These are phyloP conservation scores for Gonapodya prolifera DNA, from an alignment of 192 early-diverging fungal genomes.

Conservation along the genomic window DNA sequence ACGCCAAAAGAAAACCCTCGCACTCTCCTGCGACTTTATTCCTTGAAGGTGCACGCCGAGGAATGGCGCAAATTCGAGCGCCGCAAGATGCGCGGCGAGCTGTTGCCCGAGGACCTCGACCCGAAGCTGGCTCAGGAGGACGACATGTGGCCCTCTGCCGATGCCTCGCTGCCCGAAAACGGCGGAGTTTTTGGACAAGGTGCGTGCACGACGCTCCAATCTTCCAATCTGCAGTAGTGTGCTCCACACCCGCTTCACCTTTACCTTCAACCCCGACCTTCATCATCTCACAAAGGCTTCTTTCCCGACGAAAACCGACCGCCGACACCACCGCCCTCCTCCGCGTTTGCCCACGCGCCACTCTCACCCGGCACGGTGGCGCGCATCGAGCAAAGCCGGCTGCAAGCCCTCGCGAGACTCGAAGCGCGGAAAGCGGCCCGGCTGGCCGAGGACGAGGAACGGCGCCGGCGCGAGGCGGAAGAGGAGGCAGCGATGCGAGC, in stretches of 20 bases:
- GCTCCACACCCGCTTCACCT: too few species aligned
- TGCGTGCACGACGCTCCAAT: too few species aligned
- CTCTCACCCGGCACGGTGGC: neutral
- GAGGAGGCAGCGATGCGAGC: neutral
- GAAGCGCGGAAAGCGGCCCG: neutral
- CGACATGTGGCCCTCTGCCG: too few species aligned
- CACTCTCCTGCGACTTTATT: too few species aligned
- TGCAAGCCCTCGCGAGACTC: neutral
- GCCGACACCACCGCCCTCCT: neutral
- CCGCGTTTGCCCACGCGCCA: neutral
- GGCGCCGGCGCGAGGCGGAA: neutral
- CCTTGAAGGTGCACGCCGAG: neutral
- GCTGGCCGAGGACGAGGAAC: neutral
- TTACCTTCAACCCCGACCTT: neutral
- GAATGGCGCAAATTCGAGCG: neutral
- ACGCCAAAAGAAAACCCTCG: too few species aligned
- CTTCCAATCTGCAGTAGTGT: too few species aligned
- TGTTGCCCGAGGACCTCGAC: neutral
- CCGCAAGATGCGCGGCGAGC: neutral
- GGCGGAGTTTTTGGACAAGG: too few species aligned
- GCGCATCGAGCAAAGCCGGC: neutral
- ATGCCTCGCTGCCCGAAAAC: too few species aligned
- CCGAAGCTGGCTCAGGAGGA: neutral
- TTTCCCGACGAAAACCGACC: neutral
- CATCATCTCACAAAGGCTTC: neutral